Evolutionary conservation across 225 moss, liverwort and hornwort genomes (phyloP), one percentile per base, ranked within the genome.

Genomic region (Thuidium tamariscinum): DNA sequence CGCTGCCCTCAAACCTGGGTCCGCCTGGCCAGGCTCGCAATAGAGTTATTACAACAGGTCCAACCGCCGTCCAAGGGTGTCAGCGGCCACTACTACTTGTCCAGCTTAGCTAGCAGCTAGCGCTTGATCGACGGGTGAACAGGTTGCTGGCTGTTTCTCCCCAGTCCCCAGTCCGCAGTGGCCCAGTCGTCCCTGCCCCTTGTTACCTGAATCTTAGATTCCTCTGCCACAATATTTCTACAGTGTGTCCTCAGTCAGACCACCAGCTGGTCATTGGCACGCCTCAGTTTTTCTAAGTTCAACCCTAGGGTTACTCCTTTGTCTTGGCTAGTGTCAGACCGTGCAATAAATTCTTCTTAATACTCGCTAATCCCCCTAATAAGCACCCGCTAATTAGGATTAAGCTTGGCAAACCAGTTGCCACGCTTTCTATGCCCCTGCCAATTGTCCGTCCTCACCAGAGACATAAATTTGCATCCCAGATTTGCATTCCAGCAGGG

Each of bases 171-270:
- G 16, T 51, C 57, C 39, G 59, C 59, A 25, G 59, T 25, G 59
- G 59, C 7, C 18, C 59, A 44, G 80, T 41, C 87, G 79, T 49
- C 48, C 42, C 56, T 65, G 85, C 13, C 34, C 48, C 68, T 84
- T 62, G 75, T 80, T 87, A 85, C 85, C 91, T 88, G 84, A 91
- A 91, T 89, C 85, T 89, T 66, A 83, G 89, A 91, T 83, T 91
- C 76, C 67, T 89, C 91, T 91, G 91, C 80, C 83, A 88, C 89
- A 86, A 86, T 89, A 89, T 89, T 85, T 89, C 91, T 86, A 86
- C 88, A 89, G 89, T 51, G 64, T 18, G 68, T 63, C 80, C 88
- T 83, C n/a, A 86, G 91, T 89, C 89, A 91, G 83, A 10, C 42
- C 74, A 60, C 85, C 85, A 89, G 85, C 85, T 88, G 82, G 82